phyloP scores from a whole-genome alignment of 1,284 basidiomycete genomes.

The Schizophyllum amplum region DNA sequence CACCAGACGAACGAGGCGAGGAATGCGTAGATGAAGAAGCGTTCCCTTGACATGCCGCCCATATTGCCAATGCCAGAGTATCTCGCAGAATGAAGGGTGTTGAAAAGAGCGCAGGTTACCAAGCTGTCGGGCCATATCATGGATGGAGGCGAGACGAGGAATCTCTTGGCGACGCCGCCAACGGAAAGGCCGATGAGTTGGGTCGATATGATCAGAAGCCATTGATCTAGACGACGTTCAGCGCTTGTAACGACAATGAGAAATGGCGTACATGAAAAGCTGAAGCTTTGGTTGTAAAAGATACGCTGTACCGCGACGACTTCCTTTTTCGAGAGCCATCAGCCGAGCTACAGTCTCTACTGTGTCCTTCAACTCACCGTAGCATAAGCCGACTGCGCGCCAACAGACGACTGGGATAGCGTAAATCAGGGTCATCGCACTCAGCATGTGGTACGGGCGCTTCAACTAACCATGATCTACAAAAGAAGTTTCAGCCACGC shows the following conservation, averaged over 20 bases:
- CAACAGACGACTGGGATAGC: constrained; percentile 23
- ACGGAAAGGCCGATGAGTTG: constrained; percentile 72
- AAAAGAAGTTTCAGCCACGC: constrained; percentile 10
- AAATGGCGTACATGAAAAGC: constrained; percentile 1
- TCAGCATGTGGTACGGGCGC: constrained; percentile 14
- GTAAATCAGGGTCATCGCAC: constrained; percentile 25
- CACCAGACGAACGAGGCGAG: constrained; percentile 48
- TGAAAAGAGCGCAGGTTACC: constrained; percentile 68
- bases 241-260: not conserved
- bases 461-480: constrained; percentile 48
- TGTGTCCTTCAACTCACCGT: constrained; percentile 36
- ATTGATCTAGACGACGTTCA: constrained; percentile 26
- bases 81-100: constrained; percentile 45
- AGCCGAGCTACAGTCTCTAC: too few species aligned
- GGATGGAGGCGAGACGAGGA: constrained; percentile 69
- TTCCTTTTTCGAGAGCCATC: too few species aligned
- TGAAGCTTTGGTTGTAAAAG: constrained; percentile 10
- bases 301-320: constrained; percentile 12
- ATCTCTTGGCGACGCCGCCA: constrained; percentile 56
- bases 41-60: constrained; percentile 52
- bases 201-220: constrained; percentile 62
- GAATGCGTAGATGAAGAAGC: constrained; percentile 30
- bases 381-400: constrained; percentile 38
- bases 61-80: constrained; percentile 42
- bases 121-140: constrained; percentile 82